Evolutionary conservation across 176 grass and related monocot genomes (phyloP).

Genomic region (Bolboschoenus planiculmis): DNA sequence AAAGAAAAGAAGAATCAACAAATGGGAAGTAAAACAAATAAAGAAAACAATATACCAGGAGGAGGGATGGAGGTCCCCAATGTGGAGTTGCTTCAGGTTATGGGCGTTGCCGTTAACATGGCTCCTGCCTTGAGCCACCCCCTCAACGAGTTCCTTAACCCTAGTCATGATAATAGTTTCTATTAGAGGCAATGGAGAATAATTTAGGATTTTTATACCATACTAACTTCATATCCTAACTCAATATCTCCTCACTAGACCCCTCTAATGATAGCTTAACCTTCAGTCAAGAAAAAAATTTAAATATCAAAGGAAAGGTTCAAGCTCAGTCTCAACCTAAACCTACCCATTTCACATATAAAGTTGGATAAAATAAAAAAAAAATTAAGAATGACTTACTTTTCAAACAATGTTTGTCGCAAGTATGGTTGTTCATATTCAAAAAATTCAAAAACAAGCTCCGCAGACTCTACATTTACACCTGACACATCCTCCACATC

Average conservation of each 20-base stretch:
- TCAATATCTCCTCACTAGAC: not conserved
- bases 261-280: not conserved
- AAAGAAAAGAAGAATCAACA: not conserved
- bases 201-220: not conserved
- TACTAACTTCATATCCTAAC: not conserved
- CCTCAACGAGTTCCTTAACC: constrained; percentile 57
- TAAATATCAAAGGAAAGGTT: not conserved
- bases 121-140: constrained; percentile 25
- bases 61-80: constrained; percentile 65
- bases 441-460: constrained; percentile 82
- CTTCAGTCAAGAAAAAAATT: not conserved
- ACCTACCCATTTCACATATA: not conserved
- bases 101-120: constrained; percentile 25
- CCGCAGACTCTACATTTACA: constrained; percentile 35
- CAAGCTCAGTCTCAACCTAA: not conserved
- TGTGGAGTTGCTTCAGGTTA: constrained; percentile 34
- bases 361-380: not conserved
- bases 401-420: constrained; percentile 51
- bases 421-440: constrained; percentile 72
- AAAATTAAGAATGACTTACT: constrained; percentile 39
- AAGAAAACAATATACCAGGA: constrained; percentile 61
- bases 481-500: constrained; percentile 22
- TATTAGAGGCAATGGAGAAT: not conserved
- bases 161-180: constrained; percentile 25
- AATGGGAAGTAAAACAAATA: not conserved